phyloP scores from a whole-genome alignment of 2,329 filamentous ascomycete genomes.

The Fusarium praegraminearum region DNA sequence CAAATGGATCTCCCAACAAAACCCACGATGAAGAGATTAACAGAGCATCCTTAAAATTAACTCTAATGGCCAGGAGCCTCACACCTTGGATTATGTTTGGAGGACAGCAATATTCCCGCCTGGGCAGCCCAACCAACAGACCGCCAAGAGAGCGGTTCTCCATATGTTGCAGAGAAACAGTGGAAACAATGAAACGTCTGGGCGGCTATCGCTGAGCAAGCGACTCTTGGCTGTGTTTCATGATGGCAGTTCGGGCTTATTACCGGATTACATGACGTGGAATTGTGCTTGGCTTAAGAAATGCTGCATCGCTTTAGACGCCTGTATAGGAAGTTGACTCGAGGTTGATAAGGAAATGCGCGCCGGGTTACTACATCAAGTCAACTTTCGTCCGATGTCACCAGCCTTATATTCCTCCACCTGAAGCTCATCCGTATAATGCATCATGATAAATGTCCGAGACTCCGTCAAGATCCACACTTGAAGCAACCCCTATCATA shows the following conservation, averaged over 20 bases:
- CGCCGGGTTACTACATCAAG: background rate
- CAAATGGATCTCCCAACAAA: background rate
- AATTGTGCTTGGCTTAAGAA: background rate
- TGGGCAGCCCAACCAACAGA: conserved; percentile 25
- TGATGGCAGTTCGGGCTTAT: background rate
- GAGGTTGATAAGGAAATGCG: background rate
- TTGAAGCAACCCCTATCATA: conserved; percentile 38
- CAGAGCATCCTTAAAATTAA: conserved; percentile 28
- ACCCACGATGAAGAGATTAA: background rate
- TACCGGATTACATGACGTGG: conserved; percentile 8
- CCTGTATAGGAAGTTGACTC: background rate
- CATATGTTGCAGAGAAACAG: conserved; percentile 3
- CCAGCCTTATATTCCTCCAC: background rate
- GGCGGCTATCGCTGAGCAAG: conserved; percentile 11
- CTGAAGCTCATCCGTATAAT: background rate
- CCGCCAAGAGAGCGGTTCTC: conserved; percentile 16
- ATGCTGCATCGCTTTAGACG: background rate
- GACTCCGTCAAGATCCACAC: conserved; percentile 15
- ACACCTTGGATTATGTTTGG: conserved; percentile 29
- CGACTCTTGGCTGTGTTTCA: conserved; percentile 31
- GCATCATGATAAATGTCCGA: background rate
- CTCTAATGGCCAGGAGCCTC: conserved; percentile 8
- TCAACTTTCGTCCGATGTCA: background rate
- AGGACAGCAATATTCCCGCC: conserved; percentile 40
- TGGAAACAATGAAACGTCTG: conserved; percentile 31